A percentile compares a stretch with the other conserved stretches of the same genome.
phyloP scores from a whole-genome alignment of 169 alveolate species.

The Eimeria falciformis region DNA sequence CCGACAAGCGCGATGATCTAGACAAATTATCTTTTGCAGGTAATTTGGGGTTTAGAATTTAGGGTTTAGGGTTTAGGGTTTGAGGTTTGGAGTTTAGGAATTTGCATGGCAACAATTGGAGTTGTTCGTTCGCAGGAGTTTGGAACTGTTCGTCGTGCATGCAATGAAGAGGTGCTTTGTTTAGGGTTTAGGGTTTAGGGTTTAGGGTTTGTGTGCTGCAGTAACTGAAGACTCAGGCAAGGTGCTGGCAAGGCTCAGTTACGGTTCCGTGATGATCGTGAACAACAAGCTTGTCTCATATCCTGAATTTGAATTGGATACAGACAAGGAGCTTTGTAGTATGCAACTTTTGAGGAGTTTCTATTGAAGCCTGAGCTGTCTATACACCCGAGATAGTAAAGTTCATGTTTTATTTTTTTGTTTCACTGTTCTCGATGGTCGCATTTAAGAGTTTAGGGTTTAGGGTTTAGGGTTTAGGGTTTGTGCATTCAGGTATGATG shows the following conservation, averaged over 20 bases:
- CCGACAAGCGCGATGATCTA: too few relatives aligned
- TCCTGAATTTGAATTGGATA: too few relatives aligned
- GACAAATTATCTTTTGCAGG: too few relatives aligned
- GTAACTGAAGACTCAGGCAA: neutral
- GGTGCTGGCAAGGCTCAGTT: too few relatives aligned
- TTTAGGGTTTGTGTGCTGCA: neutral
- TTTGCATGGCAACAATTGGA: neutral
- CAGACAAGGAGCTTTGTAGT: too few relatives aligned
- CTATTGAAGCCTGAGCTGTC: neutral
- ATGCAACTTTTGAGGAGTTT: too few relatives aligned
- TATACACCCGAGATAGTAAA: neutral
- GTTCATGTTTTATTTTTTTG: too few relatives aligned
- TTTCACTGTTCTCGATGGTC: neutral
- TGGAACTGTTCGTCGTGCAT: too few relatives aligned
- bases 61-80: slow-evolving; percentile 34
- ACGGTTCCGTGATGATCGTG: too few relatives aligned
- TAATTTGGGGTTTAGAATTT: neutral
- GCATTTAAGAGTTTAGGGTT: neutral
- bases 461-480: slow-evolving; percentile 3
- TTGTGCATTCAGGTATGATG: neutral
- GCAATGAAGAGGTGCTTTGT: too few relatives aligned
- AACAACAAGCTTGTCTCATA: too few relatives aligned
- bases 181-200: slow-evolving; percentile 39
- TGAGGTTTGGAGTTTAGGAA: slow-evolving; percentile 45
- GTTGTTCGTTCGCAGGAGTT: neutral